Percentiles rank a stretch among this genome's conserved stretches.
Evolutionary conservation across 345 rosid species (phyloP).

Genomic region (Euphorbia lathyris): DNA sequence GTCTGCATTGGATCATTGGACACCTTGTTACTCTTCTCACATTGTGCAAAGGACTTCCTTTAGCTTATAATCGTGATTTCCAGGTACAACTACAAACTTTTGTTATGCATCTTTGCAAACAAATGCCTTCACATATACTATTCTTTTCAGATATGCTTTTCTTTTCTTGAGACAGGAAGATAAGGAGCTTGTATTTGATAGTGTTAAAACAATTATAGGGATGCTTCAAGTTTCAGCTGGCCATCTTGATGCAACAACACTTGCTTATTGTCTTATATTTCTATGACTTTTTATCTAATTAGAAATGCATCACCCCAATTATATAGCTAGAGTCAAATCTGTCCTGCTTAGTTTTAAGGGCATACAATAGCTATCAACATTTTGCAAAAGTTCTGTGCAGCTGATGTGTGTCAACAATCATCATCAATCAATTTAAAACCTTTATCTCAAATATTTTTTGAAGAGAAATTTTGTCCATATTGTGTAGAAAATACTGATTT

Average conservation of each 20-base stretch:
- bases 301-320: background rate
- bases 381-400: too few relatives aligned
- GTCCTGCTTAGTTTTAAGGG: background rate
- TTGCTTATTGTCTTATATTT: conserved; percentile 39
- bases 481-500: too few relatives aligned
- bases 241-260: conserved; percentile 91
- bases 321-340: background rate
- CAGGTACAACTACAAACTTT: conserved; percentile 56
- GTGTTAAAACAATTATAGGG: conserved; percentile 71
- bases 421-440: too few relatives aligned
- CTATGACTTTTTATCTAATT: background rate
- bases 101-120: background rate
- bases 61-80: conserved; percentile 91
- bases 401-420: too few relatives aligned
- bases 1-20: conserved; percentile 80
- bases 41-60: conserved; percentile 99
- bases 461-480: too few relatives aligned
- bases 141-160: background rate
- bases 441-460: too few relatives aligned
- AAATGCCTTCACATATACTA: background rate
- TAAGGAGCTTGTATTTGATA: conserved; percentile 86
- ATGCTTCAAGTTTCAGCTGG: conserved; percentile 97
- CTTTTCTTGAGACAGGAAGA: too few relatives aligned
- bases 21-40: too few relatives aligned
- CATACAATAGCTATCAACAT: too few relatives aligned